Evolutionary conservation across 495 filamentous ascomycete genomes (phyloP).

Genomic region (Hapsidospora chrysogenum): DNA sequence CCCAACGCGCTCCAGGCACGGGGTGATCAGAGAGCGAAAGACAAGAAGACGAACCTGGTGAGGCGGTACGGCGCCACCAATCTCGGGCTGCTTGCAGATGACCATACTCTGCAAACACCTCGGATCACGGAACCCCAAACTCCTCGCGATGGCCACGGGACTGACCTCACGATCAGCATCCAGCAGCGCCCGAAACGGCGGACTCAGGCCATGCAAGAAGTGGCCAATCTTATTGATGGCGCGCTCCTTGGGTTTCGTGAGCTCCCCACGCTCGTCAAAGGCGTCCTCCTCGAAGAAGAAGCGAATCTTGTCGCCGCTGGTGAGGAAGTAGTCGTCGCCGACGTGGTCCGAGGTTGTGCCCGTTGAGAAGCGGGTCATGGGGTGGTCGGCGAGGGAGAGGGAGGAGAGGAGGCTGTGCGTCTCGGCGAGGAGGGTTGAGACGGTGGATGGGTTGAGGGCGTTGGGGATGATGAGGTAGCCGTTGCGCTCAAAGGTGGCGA

Average conservation of each 20-base stretch:
- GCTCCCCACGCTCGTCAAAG: conserved; percentile 37
- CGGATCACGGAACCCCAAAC: conserved; percentile 60
- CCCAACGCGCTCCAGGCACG: no score
- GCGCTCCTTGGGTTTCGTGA: conserved; percentile 58
- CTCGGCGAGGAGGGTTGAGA: conserved; percentile 51
- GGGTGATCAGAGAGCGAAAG: no score
- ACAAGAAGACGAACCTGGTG: conserved; percentile 55
- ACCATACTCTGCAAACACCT: conserved; percentile 77
- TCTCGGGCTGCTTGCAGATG: conserved; percentile 95
- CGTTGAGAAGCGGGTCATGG: conserved; percentile 83
- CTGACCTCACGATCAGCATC: conserved; percentile 14
- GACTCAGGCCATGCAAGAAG: conserved; percentile 59
- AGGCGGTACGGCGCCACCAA: conserved; percentile 70
- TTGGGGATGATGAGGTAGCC: conserved; percentile 82
- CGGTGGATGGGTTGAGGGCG: conserved; percentile 48
- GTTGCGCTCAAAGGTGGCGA: conserved; percentile 55
- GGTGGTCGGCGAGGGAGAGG: conserved; percentile 65
- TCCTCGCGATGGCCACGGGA: conserved; percentile 46
- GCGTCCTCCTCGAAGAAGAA: conserved; percentile 96
- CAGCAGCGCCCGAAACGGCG: conserved; percentile 48
- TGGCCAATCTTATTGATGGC: conserved; percentile 98
- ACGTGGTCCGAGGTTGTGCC: conserved; percentile 62
- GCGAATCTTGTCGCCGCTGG: conserved; percentile 72
- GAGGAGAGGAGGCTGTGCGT: conserved; percentile 55
- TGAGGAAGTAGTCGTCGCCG: conserved; percentile 89